Evolutionary conservation across 2,329 filamentous ascomycete genomes (phyloP).

Genomic region (Thielaviopsis musarum): DNA sequence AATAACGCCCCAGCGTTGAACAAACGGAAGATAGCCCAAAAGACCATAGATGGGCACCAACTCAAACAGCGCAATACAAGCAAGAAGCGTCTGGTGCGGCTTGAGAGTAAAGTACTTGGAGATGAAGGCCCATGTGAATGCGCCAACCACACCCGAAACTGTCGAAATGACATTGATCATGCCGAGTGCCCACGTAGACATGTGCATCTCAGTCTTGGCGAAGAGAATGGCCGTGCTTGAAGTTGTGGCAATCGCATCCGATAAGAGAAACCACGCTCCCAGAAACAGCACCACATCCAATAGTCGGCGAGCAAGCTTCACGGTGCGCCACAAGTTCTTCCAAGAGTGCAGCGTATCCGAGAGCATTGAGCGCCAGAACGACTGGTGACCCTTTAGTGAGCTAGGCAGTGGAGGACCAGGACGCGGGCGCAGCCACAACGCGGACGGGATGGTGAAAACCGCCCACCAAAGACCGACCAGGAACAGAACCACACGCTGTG

Average conservation of each 20-base stretch:
- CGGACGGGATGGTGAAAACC: conserved; percentile 73
- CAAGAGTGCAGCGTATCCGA: conserved; percentile 71
- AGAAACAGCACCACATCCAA: conserved; percentile 65
- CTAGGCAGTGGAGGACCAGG: conserved; percentile 64
- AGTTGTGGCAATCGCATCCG: conserved; percentile 85
- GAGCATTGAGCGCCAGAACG: conserved; percentile 19
- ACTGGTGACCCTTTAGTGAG: conserved; percentile 18
- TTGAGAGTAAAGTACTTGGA: conserved; percentile 52
- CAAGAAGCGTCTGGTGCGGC: conserved; percentile 76
- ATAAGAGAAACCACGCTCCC: conserved; percentile 83
- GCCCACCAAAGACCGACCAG: conserved; percentile 88
- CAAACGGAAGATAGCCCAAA: conserved; percentile 67
- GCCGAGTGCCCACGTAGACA: conserved; percentile 74
- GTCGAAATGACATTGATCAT: conserved; percentile 91
- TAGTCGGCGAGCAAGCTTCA: conserved; percentile 55
- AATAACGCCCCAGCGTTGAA: conserved; percentile 56
- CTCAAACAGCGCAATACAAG: conserved; percentile 83
- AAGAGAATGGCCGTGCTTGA: conserved; percentile 90
- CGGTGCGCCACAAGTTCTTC: conserved; percentile 68
- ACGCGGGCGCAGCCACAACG: conserved; percentile 71
- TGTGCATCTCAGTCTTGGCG: conserved; percentile 80
- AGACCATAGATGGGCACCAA: conserved; percentile 85
- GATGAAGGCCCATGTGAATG: conserved; percentile 74
- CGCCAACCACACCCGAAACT: conserved; percentile 65
- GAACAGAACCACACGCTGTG: conserved; percentile 73